Conservation (phyloP, 2,329 filamentous ascomycete species). For the Aspergillus amoenus region DNA sequence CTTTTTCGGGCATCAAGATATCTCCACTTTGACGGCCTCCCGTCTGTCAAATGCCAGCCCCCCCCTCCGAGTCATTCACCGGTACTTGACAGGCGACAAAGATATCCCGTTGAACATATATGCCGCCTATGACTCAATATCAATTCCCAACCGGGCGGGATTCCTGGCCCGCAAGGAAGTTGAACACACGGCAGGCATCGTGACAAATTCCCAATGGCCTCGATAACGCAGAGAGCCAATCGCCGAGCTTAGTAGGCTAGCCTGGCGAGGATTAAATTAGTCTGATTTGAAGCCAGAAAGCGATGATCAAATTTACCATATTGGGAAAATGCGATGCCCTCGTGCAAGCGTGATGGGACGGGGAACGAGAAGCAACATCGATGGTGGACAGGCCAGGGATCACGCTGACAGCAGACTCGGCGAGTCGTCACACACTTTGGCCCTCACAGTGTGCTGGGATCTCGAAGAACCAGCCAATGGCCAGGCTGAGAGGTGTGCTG, state of each 20-base stretch:
- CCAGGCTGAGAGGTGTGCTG: not conserved
- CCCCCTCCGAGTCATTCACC: not conserved
- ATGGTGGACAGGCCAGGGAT: slow-evolving; percentile 3
- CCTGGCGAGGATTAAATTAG: not conserved
- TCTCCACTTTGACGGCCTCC: not conserved
- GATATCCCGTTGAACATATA: too few relatives aligned
- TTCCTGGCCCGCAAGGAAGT: not conserved
- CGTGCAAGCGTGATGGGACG: not conserved
- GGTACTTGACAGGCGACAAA: too few relatives aligned
- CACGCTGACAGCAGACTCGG: slow-evolving; percentile 3
- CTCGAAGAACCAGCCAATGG: slow-evolving; percentile 9
- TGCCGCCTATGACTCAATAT: too few relatives aligned
- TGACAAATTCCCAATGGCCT: slow-evolving; percentile 9
- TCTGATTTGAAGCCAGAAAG: not conserved
- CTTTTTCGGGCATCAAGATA: slow-evolving; percentile 1
- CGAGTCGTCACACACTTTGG: slow-evolving; percentile 1
- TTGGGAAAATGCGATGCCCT: slow-evolving; percentile 16
- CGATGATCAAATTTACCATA: slow-evolving; percentile 6
- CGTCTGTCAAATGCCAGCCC: not conserved
- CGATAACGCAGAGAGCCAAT: slow-evolving; percentile 1
- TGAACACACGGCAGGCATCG: not conserved
- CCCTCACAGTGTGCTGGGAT: slow-evolving; percentile 3
- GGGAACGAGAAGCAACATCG: not conserved
- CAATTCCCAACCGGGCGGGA: too few relatives aligned
- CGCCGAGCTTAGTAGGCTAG: not conserved